phyloP scores from a whole-genome alignment of 768 basidiomycete species.

The Macrolepiota dolichaula region DNA sequence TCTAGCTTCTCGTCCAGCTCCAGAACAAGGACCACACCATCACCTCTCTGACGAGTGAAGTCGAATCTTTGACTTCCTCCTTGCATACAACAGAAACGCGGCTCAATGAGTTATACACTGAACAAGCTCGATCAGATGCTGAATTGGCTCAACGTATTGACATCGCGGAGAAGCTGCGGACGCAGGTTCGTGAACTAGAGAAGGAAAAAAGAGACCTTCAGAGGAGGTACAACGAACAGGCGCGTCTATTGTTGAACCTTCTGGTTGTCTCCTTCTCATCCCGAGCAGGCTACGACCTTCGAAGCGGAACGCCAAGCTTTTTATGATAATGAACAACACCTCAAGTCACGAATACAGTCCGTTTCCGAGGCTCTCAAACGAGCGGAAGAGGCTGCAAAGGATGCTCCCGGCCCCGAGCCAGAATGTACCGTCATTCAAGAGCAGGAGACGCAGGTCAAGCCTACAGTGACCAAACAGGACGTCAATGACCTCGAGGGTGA shows the following conservation, averaged over 20 bases:
- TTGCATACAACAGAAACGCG: constrained; percentile 69
- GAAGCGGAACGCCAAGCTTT: constrained; percentile 91
- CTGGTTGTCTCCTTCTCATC: constrained; percentile 7
- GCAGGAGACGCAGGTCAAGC: constrained; percentile 12
- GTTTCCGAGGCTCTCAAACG: constrained; percentile 66
- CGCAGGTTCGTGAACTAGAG: constrained; percentile 81
- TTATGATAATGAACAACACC: constrained; percentile 91
- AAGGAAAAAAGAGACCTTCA: constrained; percentile 83
- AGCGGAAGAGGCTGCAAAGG: constrained; percentile 40
- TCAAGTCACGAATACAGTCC: constrained; percentile 86
- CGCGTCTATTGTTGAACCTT: constrained; percentile 23
- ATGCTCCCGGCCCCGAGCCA: constrained; percentile 23
- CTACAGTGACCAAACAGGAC: constrained; percentile 28
- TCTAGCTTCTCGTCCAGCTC: constrained; percentile 69
- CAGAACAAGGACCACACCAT: constrained; percentile 80
- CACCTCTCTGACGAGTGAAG: constrained; percentile 56
- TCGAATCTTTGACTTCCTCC: constrained; percentile 59
- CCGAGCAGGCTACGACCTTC: constrained; percentile 70
- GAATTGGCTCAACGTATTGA: constrained; percentile 82
- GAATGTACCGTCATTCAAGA: constrained; percentile 25
- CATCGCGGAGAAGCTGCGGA: constrained; percentile 76
- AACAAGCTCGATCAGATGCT: constrained; percentile 77
- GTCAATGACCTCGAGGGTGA: constrained; percentile 67
- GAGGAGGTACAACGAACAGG: constrained; percentile 88
- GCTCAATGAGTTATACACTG: constrained; percentile 74